These are phyloP conservation scores for Datisca glomerata DNA, from an alignment of 306 rosid species.

Conservation along the genomic window DNA sequence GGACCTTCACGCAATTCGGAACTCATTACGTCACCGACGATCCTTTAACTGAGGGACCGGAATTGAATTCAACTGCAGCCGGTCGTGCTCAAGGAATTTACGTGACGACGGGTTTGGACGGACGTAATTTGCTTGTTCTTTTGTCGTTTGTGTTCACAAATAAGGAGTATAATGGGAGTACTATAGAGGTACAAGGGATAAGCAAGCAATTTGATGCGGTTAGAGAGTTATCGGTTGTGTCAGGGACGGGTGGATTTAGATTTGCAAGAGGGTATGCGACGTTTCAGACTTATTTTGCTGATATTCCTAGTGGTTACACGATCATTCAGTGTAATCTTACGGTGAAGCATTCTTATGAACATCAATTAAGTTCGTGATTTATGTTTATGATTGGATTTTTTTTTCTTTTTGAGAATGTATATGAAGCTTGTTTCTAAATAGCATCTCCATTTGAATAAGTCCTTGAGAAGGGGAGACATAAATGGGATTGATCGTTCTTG, in stretches of 20 bases:
- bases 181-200: slow-evolving; percentile 4
- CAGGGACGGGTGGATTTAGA: slow-evolving; percentile 7
- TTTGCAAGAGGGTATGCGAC: slow-evolving; percentile 3
- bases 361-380: not conserved
- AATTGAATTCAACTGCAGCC: not conserved
- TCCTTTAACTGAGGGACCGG: not conserved
- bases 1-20: slow-evolving; percentile 2
- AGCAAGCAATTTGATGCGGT: slow-evolving; percentile 3
- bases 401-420: too few species aligned
- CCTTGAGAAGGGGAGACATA: too few species aligned
- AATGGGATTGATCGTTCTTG: too few species aligned
- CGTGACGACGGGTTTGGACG: not conserved
- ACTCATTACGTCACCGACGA: slow-evolving; percentile 3
- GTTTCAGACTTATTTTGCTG: not conserved
- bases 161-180: slow-evolving; percentile 4
- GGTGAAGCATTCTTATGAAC: not conserved
- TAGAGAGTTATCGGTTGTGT: not conserved
- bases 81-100: slow-evolving; percentile 7
- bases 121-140: not conserved
- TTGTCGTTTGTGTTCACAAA: slow-evolving; percentile 1
- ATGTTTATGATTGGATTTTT: too few species aligned
- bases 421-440: too few species aligned
- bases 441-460: too few species aligned
- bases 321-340: slow-evolving; percentile 7
- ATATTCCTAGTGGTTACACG: not conserved